These are phyloP conservation scores for Xylaria telfairii DNA, from an alignment of 495 filamentous ascomycete genomes.

Conservation along the genomic window DNA sequence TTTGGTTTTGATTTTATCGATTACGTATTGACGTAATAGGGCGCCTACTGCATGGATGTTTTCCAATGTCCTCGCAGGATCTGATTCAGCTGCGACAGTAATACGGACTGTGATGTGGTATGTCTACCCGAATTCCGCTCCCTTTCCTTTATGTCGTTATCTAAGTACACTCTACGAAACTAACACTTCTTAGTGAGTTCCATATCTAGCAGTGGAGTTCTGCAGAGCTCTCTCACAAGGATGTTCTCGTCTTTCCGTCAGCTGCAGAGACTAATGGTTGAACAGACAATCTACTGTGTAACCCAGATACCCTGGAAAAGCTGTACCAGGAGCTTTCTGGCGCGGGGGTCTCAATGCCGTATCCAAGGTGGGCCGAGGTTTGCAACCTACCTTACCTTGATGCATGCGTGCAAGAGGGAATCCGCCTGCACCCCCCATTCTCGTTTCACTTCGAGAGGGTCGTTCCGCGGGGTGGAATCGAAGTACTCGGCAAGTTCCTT, in stretches of 20 bases:
- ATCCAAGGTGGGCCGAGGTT: conserved; percentile 25
- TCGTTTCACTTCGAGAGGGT: conserved; percentile 59
- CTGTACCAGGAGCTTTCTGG: conserved; percentile 52
- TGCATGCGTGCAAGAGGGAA: conserved; percentile 61
- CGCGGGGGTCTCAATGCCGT: conserved; percentile 9
- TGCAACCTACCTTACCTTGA: conserved; percentile 58
- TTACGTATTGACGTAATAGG: conserved; percentile 15
- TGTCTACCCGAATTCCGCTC: background rate
- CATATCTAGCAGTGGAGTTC: background rate
- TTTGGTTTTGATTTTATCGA: background rate
- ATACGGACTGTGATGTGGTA: conserved; percentile 57
- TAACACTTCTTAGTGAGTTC: conserved; percentile 1
- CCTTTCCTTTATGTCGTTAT: background rate
- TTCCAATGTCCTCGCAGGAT: conserved; percentile 61
- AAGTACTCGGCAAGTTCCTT: conserved; percentile 55
- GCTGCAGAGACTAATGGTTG: background rate
- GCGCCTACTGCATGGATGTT: conserved; percentile 42
- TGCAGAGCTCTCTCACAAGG: background rate
- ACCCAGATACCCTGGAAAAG: conserved; percentile 43
- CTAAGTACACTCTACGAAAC: background rate
- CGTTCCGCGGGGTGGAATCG: conserved; percentile 56
- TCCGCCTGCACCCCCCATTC: conserved; percentile 61
- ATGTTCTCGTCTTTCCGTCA: background rate
- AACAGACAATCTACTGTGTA: conserved; percentile 46
- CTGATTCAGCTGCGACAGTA: conserved; percentile 62